phyloP scores from a whole-genome alignment of 1,284 basidiomycete species.

The Ustilago xerochloae region DNA sequence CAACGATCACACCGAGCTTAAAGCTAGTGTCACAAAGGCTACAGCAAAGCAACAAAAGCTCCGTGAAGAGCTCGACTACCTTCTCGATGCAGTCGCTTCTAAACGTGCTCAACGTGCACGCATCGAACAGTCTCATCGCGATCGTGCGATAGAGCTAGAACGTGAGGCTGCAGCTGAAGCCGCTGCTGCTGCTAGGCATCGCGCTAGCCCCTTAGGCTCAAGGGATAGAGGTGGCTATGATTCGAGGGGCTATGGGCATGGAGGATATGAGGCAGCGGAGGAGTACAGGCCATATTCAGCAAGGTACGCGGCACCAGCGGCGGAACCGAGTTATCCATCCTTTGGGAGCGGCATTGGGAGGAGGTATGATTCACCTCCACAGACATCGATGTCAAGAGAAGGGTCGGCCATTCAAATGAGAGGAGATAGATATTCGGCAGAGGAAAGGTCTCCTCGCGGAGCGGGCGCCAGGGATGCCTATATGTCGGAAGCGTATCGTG shows the following conservation, averaged over 20 bases:
- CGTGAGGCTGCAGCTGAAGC: constrained; percentile 38
- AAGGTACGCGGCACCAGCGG: constrained; percentile 11
- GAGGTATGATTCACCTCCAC: constrained; percentile 18
- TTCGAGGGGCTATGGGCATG: background rate
- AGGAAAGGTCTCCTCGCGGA: constrained; percentile 14
- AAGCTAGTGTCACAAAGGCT: constrained; percentile 29
- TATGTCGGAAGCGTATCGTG: constrained; percentile 5
- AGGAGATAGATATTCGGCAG: constrained; percentile 17
- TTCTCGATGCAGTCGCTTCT: constrained; percentile 38
- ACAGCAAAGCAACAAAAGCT: constrained; percentile 45
- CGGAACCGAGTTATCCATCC: constrained; percentile 18
- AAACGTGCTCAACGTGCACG: constrained; percentile 26
- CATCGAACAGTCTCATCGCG: constrained; percentile 31
- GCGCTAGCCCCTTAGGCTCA: constrained; percentile 11
- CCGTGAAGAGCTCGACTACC: constrained; percentile 48
- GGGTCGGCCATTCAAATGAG: background rate
- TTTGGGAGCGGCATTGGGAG: constrained; percentile 16
- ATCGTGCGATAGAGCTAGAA: constrained; percentile 33
- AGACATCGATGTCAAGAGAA: background rate
- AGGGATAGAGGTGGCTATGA: constrained; percentile 25
- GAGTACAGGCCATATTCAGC: constrained; percentile 23
- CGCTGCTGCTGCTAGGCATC: constrained; percentile 28
- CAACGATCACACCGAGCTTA: constrained; percentile 43
- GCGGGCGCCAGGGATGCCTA: constrained; percentile 7
- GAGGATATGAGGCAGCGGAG: constrained; percentile 12